Evolutionary conservation across 179 eudicot species (phyloP), one percentile per base, ranked within the genome.

Genomic region (Monotropa hypopitys): DNA sequence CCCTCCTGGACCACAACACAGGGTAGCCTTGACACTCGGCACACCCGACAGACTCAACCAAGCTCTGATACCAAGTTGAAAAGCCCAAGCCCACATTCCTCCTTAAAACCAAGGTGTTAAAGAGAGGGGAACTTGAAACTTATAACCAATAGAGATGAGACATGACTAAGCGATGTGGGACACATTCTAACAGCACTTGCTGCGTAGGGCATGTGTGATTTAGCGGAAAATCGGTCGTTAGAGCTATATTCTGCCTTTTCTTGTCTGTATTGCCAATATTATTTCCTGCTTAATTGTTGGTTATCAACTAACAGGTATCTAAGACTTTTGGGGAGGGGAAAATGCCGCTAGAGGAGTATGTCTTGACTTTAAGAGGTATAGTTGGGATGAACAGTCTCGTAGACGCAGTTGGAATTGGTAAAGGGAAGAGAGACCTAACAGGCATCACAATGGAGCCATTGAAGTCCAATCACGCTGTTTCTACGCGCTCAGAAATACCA

Each of bases 321-420:
- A 82, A 79, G 81, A 80, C 82, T 43, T 88, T 84, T 81, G 81
- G 75, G 26, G 92, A 88, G 75, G 91, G 86, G 38, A 86, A 83
- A 76, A 84, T 77, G 43, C 51, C 82, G 30, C 57, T 89, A 32
- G 89, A 89, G 76, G 91, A 86, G 43, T 84, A 85, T 61, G 85
- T 86, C 67, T 86, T 66, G 12, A 62, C 84, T 56, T 81, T 89
- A 26, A 89, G 88, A 80, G 76, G 77, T 43, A 33, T 84, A 82
- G 90, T 90, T 78, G 97, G 98, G 45, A 74, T 88, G 28, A 70
- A 78, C 59, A 83, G 68, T 67, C 84, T 93, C 42, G 89, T 93
- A 46, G 87, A 92, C 51, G 92, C 93, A 26, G 87, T 90, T 63
- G 91, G 87, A 74, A 87, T 93, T 21, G 98, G 97, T 21, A 87